These are phyloP conservation scores for Begonia fuchsioides DNA, from an alignment of 306 rosid species.

Conservation along the genomic window DNA sequence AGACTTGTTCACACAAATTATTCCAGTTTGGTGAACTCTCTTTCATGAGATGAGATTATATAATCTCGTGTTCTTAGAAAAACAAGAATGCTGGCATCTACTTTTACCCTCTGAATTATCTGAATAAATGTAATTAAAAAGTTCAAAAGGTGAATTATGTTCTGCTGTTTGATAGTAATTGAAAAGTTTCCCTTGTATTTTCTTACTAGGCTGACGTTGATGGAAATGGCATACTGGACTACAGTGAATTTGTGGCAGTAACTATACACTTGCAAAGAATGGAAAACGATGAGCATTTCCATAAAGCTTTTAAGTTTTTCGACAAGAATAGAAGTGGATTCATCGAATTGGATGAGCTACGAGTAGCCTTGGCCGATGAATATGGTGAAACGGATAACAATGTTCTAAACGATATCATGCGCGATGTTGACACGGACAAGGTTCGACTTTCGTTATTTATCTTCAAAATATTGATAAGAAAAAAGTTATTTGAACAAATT, in stretches of 20 bases:
- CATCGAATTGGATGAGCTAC: constrained; percentile 73
- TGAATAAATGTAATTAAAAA: too few species aligned
- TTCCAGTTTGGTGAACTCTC: too few species aligned
- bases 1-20: too few species aligned
- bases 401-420: constrained; percentile 81
- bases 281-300: constrained; percentile 95
- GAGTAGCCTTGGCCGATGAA: constrained; percentile 62
- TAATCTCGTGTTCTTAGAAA: neutral
- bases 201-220: constrained; percentile 82
- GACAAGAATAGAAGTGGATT: constrained; percentile 85
- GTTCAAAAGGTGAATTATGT: too few species aligned
- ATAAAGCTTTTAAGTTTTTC: constrained; percentile 69
- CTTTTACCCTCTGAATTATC: too few species aligned
- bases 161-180: neutral
- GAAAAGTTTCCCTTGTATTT: constrained; percentile 2
- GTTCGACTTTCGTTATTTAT: constrained; percentile 26
- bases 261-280: constrained; percentile 91
- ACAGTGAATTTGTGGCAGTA: constrained; percentile 96
- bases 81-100: too few species aligned
- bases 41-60: neutral
- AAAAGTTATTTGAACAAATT: too few species aligned
- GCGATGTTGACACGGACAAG: constrained; percentile 97
- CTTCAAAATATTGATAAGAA: too few species aligned
- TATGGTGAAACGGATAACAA: constrained; percentile 54
- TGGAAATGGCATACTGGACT: constrained; percentile 94